Conservation (phyloP, 441 rosid species). For the Hura crepitans region DNA sequence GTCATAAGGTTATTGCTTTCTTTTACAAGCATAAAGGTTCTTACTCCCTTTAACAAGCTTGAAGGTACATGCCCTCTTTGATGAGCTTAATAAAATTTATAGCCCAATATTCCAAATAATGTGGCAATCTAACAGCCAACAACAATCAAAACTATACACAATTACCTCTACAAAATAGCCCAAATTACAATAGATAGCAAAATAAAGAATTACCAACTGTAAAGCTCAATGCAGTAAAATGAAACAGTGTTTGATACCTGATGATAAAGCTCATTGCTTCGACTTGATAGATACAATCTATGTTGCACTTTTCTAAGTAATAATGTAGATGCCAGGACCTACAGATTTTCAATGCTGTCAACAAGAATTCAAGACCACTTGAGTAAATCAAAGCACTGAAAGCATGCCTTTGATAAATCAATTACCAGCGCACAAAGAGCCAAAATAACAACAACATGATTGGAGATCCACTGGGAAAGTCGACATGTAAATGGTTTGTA, state of each 20-base stretch:
- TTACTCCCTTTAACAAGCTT: too few relatives aligned
- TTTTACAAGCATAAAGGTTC: too few relatives aligned
- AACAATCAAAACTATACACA: background rate
- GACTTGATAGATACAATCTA: constrained; percentile 38
- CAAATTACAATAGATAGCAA: background rate
- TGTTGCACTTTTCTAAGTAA: constrained; percentile 41
- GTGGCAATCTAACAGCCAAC: too few relatives aligned
- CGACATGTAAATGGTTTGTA: constrained; percentile 64
- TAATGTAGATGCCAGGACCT: constrained; percentile 51
- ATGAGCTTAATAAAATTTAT: too few relatives aligned
- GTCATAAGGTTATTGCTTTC: too few relatives aligned
- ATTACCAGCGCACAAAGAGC: constrained; percentile 56
- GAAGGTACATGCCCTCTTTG: too few relatives aligned
- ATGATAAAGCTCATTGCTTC: constrained; percentile 62
- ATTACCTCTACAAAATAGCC: background rate
- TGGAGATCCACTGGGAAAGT: constrained; percentile 51
- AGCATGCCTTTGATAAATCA: constrained; percentile 27
- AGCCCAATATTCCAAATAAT: too few relatives aligned
- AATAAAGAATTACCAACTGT: background rate
- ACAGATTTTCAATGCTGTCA: constrained; percentile 53
- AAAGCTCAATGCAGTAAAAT: background rate
- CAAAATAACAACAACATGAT: constrained; percentile 37
- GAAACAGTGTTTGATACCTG: constrained; percentile 44
- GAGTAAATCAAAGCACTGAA: constrained; percentile 35
- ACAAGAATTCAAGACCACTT: constrained; percentile 47